Conservation (phyloP, 768 basidiomycete genomes). For the Xerocomus brunneocitrinus region DNA sequence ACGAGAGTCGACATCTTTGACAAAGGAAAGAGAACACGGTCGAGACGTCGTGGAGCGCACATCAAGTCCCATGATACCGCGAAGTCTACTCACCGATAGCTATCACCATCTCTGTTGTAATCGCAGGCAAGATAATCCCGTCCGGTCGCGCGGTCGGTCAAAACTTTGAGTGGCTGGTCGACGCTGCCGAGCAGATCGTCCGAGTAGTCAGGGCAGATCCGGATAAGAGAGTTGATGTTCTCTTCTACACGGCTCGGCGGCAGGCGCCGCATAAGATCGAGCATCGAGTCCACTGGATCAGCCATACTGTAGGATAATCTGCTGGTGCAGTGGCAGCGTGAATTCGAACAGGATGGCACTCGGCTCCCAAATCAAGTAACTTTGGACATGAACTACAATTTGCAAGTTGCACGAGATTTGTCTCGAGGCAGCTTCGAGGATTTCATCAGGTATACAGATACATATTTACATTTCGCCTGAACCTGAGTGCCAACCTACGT, state of each 20-base stretch:
- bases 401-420: too few species aligned
- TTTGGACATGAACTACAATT: not conserved
- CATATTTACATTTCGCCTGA: not conserved
- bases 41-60: too few species aligned
- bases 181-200: conserved; percentile 94
- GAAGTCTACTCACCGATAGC: conserved; percentile 54
- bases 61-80: too few species aligned
- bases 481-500: not conserved
- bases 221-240: conserved; percentile 78
- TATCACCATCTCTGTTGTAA: conserved; percentile 90
- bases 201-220: conserved; percentile 86
- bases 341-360: too few species aligned
- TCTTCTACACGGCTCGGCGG: conserved; percentile 86
- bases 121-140: conserved; percentile 91
- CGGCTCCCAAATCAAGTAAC: not conserved
- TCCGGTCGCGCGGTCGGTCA: conserved; percentile 74
- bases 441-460: not conserved
- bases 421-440: too few species aligned
- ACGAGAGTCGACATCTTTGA: not conserved
- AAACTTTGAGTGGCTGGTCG: conserved; percentile 86
- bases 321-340: too few species aligned
- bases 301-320: conserved; percentile 40
- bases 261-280: conserved; percentile 94
- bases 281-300: conserved; percentile 86
- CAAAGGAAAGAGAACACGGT: not conserved